A percentile compares a stretch with the other conserved stretches of the same genome.
These are phyloP conservation scores for Eimeria praecox DNA, from an alignment of 169 alveolate species.

Conservation along the genomic window DNA sequence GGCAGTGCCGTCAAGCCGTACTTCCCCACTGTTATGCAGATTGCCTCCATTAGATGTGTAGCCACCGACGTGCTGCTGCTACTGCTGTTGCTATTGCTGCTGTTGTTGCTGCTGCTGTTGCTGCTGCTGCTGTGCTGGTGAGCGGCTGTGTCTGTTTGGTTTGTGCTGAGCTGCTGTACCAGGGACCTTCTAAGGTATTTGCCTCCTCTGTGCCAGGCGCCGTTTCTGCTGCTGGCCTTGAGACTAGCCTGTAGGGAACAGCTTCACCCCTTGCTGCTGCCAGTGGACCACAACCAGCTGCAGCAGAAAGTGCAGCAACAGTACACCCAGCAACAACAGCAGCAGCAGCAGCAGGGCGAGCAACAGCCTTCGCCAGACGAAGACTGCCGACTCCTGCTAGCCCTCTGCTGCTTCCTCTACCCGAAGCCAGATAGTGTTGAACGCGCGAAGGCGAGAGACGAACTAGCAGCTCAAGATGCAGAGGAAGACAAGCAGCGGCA, in stretches of 20 bases:
- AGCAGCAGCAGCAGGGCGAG: not conserved
- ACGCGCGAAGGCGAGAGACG: slow-evolving; percentile 13
- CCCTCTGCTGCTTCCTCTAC: slow-evolving; percentile 43
- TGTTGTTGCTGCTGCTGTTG: not conserved
- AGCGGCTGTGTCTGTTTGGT: not conserved
- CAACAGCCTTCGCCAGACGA: slow-evolving; percentile 15
- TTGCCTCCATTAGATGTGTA: not conserved
- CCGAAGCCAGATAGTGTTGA: slow-evolving; percentile 24
- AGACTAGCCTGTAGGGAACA: slow-evolving; percentile 22
- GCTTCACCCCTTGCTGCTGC: slow-evolving; percentile 46
- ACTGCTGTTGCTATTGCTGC: not conserved
- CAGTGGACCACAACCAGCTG: not conserved
- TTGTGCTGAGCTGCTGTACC: not conserved
- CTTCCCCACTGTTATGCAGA: no score
- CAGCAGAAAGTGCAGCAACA: not conserved
- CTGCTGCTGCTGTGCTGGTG: not conserved
- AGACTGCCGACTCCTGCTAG: slow-evolving; percentile 48
- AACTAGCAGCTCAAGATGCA: slow-evolving; percentile 35
- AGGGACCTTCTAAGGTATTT: slow-evolving; percentile 31
- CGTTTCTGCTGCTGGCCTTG: slow-evolving; percentile 40
- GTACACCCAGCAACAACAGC: not conserved
- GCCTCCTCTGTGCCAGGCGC: slow-evolving; percentile 32
- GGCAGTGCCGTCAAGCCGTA: no score
- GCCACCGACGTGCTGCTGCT: not conserved
- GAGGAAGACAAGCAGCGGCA: slow-evolving; percentile 11